These are phyloP conservation scores for Dactylonectria estremocensis DNA, from an alignment of 2,329 filamentous ascomycete species.

Conservation along the genomic window DNA sequence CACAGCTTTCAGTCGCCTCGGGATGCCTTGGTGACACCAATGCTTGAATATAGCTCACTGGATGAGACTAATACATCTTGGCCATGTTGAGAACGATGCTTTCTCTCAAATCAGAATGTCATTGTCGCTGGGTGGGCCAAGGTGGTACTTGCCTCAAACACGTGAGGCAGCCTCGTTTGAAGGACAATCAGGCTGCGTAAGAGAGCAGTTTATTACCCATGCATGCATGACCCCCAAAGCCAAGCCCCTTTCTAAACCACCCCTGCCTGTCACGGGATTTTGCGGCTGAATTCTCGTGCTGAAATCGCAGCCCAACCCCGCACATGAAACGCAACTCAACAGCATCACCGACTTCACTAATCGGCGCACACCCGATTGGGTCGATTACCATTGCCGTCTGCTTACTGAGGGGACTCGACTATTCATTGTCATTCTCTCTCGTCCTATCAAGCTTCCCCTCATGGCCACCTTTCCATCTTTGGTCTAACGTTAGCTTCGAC, in stretches of 20 bases:
- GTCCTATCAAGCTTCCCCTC: not conserved
- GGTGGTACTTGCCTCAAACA: not conserved
- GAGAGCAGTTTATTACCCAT: not conserved
- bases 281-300: not conserved
- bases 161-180: not conserved
- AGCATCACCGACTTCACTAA: too few relatives aligned
- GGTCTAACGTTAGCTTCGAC: not conserved
- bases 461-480: not conserved
- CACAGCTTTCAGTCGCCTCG: too few relatives aligned
- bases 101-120: too few relatives aligned
- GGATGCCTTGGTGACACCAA: too few relatives aligned
- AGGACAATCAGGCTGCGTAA: not conserved
- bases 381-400: too few relatives aligned
- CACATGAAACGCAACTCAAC: not conserved
- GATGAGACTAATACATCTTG: too few relatives aligned
- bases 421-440: too few relatives aligned
- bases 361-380: too few relatives aligned
- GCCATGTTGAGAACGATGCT: too few relatives aligned
- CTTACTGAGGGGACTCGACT: too few relatives aligned
- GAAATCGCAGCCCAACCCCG: not conserved
- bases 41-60: too few relatives aligned
- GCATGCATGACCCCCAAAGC: not conserved
- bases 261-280: not conserved
- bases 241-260: not conserved
- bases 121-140: too few relatives aligned